Base-by-base conservation (phyloP, 2,329 filamentous ascomycete genomes). In the Fusarium coicis region DNA sequence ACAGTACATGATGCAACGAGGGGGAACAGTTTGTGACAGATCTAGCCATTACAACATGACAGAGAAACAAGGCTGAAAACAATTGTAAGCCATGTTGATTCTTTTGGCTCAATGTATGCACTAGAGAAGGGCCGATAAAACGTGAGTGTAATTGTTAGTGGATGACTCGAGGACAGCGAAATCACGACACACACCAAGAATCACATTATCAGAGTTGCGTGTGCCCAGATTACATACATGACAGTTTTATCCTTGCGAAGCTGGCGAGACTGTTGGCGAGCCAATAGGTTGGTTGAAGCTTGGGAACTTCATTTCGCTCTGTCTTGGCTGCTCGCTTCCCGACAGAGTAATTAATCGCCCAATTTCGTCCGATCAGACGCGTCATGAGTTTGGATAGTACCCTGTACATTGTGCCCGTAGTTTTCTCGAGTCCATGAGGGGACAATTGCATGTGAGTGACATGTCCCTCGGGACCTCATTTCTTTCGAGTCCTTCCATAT, bases 1-100 rank as follows among this genome's bases (percentile, higher is more conserved):
- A 74, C 70, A 61, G 36, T 58, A 59, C 37, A 68, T 74, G 70
- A 74, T 70, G 70, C 66, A 73, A 73, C 63, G 58, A 58, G 30
- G 44, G 58, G 37, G 53, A 54, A 62, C 49, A 68, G 44, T 58
- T 49, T 69, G 70, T 63, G 54, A 73, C 66, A 63, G 70, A 71
- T 73, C 70, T 71, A 42, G 62, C 46, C 34, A 30, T 46, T 46
- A 50, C 64, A 59, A 32, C 30, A 57, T 67, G 42, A 67, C 37
- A 66, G n/a, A 66, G 61, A 32, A 66, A 55, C 60, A 54, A 66
- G 54, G 52, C 67, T 65, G 66, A 70, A 52, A 49, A 28, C 23
- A 40, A 42, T 16, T 30, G 19, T 28, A 39, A 32, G 28, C 37
- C 32, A 46, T 26, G 14, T 28, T 37, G 26, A 36, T 50, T 63